phyloP scores from a whole-genome alignment of 2,329 filamentous ascomycete genomes.

The Diplodia scrobiculata region DNA sequence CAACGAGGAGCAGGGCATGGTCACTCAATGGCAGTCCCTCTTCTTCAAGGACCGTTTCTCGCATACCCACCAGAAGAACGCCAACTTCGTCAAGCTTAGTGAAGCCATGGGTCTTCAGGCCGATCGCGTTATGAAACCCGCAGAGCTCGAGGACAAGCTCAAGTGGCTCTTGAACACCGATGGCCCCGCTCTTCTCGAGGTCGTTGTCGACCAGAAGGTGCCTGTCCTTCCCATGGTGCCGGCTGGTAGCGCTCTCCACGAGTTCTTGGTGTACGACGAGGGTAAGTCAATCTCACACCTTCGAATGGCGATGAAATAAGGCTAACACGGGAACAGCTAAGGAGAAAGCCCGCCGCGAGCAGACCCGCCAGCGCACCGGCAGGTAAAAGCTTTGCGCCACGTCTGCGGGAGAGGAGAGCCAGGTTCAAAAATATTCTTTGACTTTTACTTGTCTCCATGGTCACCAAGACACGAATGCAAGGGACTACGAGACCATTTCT shows the following conservation, averaged over 20 bases:
- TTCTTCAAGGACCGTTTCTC: constrained; percentile 94
- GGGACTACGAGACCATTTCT: not conserved
- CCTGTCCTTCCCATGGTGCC: constrained; percentile 99
- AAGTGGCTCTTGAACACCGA: constrained; percentile 83
- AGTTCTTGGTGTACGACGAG: constrained; percentile 87
- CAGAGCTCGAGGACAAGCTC: constrained; percentile 74
- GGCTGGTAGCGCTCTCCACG: constrained; percentile 80
- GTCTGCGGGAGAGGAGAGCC: constrained; percentile 4
- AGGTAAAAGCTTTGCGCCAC: constrained; percentile 19
- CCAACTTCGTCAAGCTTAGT: constrained; percentile 91
- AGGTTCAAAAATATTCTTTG: constrained; percentile 6
- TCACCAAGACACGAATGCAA: not conserved
- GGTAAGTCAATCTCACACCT: constrained; percentile 53
- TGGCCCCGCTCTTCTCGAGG: constrained; percentile 89
- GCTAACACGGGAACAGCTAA: constrained; percentile 54
- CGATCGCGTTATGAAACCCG: constrained; percentile 69
- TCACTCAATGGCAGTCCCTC: constrained; percentile 96
- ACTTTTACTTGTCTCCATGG: not conserved
- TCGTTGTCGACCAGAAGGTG: constrained; percentile 84
- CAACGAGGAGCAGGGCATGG: constrained; percentile 98
- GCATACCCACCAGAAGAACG: constrained; percentile 91
- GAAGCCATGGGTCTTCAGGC: constrained; percentile 88
- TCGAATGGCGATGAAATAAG: not conserved
- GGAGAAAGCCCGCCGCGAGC: constrained; percentile 66
- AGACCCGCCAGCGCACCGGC: constrained; percentile 66